These are phyloP conservation scores for Syzygium grande DNA, from an alignment of 345 rosid genomes.

Conservation along the genomic window DNA sequence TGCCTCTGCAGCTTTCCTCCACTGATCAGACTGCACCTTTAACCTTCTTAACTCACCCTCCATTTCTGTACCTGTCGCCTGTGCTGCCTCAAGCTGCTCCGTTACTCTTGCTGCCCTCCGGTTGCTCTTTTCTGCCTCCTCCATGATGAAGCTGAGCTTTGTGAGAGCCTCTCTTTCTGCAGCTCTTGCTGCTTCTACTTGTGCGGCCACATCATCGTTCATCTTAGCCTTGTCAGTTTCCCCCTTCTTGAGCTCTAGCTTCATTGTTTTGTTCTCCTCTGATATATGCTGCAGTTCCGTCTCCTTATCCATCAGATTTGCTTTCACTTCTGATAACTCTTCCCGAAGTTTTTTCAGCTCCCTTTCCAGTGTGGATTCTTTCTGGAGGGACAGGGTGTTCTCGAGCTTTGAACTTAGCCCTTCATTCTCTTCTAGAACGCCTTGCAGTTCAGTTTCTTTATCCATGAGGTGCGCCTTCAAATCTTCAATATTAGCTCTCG, in stretches of 20 bases:
- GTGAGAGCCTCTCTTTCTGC: conserved; percentile 49
- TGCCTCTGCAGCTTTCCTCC: conserved; percentile 99
- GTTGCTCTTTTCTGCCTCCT: conserved; percentile 77
- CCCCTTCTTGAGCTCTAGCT: conserved; percentile 40
- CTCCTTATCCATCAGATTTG: conserved; percentile 71
- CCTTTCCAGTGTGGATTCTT: conserved; percentile 24
- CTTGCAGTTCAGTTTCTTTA: conserved; percentile 77
- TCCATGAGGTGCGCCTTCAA: conserved; percentile 78
- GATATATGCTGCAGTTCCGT: conserved; percentile 48
- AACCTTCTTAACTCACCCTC: conserved; percentile 42
- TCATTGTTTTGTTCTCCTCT: conserved; percentile 63
- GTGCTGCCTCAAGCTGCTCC: conserved; percentile 60
- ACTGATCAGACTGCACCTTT: conserved; percentile 95
- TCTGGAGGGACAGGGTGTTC: conserved; percentile 16
- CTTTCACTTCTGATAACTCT: conserved; percentile 44
- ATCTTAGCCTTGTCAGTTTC: conserved; percentile 26
- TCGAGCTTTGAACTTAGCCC: conserved; percentile 36
- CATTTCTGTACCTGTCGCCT: neutral
- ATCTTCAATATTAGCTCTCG: conserved; percentile 49
- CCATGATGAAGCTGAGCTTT: conserved; percentile 70
- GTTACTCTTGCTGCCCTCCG: conserved; percentile 51
- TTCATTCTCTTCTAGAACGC: conserved; percentile 72
- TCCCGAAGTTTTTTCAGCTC: conserved; percentile 47
- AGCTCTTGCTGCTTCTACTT: conserved; percentile 31
- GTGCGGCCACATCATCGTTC: conserved; percentile 13